phyloP scores from a whole-genome alignment of 345 rosid genomes.

The Viola odorata region DNA sequence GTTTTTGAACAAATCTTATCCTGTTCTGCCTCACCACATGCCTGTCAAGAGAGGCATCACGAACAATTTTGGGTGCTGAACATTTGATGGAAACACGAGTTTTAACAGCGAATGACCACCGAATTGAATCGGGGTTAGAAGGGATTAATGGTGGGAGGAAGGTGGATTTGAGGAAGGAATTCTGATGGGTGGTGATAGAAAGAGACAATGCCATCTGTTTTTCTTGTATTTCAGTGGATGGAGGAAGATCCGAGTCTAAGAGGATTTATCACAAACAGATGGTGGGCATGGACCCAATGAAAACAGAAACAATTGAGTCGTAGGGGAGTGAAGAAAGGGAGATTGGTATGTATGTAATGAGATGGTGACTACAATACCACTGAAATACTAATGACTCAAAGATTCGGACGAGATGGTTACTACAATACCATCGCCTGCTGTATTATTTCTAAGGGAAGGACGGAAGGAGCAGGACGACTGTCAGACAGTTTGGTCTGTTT shows the following conservation, averaged over 20 bases:
- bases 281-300: not conserved
- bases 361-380: too few species aligned
- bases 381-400: too few species aligned
- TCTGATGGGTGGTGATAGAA: conserved; percentile 28
- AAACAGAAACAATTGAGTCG: not conserved
- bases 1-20: conserved; percentile 71
- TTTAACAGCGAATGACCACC: too few species aligned
- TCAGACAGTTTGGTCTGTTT: too few species aligned
- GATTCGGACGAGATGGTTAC: too few species aligned
- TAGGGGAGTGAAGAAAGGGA: not conserved
- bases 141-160: conserved; percentile 28
- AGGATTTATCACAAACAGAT: conserved; percentile 2
- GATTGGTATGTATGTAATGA: too few species aligned
- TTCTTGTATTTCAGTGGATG: too few species aligned
- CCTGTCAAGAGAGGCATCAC: conserved; percentile 58
- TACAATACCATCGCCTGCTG: too few species aligned
- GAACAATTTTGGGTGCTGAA: conserved; percentile 53
- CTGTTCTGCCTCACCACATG: conserved; percentile 64
- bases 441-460: too few species aligned
- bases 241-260: not conserved
- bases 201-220: conserved; percentile 3
- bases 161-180: conserved; percentile 25
- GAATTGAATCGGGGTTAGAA: not conserved
- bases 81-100: conserved; percentile 29
- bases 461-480: too few species aligned